A percentile compares a stretch with the other conserved stretches of the same genome.
These are phyloP conservation scores for Melocanna baccifera DNA, from an alignment of 176 grass and related monocot genomes.

Conservation along the genomic window DNA sequence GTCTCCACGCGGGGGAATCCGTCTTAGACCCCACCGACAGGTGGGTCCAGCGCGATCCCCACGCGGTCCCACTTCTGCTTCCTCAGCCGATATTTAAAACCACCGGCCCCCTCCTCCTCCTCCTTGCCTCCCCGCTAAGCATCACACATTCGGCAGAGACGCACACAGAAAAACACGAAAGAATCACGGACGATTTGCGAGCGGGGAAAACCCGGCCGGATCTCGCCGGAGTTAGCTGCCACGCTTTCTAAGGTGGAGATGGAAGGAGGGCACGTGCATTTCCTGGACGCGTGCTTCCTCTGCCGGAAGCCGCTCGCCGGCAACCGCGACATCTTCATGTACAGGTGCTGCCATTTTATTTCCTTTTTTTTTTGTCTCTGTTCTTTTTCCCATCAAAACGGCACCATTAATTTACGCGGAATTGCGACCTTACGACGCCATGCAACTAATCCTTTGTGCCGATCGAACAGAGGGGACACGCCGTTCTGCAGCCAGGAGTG, in stretches of 20 bases:
- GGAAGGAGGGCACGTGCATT: slow-evolving; percentile 29
- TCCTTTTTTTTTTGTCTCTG: background rate
- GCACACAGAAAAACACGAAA: background rate
- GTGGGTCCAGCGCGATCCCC: background rate
- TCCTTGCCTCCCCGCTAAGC: slow-evolving; percentile 21
- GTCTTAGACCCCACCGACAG: background rate
- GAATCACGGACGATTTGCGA: background rate
- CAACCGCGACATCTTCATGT: slow-evolving; percentile 87
- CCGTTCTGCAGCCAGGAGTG: slow-evolving; percentile 97
- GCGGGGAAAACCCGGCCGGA: background rate
- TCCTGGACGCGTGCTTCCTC: slow-evolving; percentile 67
- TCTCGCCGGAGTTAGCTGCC: slow-evolving; percentile 6
- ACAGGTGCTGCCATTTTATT: slow-evolving; percentile 39
- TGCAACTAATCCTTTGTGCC: background rate
- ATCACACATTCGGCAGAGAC: slow-evolving; percentile 29
- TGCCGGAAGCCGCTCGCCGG: slow-evolving; percentile 53
- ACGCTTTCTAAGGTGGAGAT: background rate
- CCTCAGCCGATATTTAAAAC: background rate
- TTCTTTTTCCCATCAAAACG: background rate
- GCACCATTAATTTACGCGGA: background rate
- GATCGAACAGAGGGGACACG: slow-evolving; percentile 63
- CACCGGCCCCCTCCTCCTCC: background rate
- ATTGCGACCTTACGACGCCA: background rate
- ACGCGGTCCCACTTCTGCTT: background rate
- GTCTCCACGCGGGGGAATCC: background rate